phyloP scores from a whole-genome alignment of 805 yeast genomes.

The Nakazawaea ishiwadae region DNA sequence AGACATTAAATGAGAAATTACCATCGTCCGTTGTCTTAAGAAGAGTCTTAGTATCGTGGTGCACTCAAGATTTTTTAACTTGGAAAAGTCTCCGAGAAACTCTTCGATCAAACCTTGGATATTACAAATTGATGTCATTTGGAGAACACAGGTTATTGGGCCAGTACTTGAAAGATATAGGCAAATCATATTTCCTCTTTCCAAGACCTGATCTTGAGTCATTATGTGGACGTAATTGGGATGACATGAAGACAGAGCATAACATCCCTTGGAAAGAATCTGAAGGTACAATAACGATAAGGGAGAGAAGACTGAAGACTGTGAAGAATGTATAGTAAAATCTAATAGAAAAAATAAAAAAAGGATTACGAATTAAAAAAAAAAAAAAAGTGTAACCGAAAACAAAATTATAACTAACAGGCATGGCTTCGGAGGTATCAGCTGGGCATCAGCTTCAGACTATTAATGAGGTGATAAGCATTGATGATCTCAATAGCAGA shows the following conservation, averaged over 20 bases:
- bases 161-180: slow-evolving; percentile 29
- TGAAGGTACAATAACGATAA: slow-evolving; percentile 24
- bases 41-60: slow-evolving; percentile 21
- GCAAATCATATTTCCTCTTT: slow-evolving; percentile 35
- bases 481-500: slow-evolving; percentile 37
- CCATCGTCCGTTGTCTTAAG: slow-evolving; percentile 15
- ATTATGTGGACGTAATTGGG: slow-evolving; percentile 26
- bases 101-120: slow-evolving; percentile 13
- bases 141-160: slow-evolving; percentile 31
- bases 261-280: slow-evolving; percentile 31
- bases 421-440: background rate
- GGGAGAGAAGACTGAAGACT: no score
- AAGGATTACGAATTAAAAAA: no score
- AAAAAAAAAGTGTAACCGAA: background rate
- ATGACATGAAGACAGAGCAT: slow-evolving; percentile 20
- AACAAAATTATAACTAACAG: background rate
- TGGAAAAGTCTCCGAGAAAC: slow-evolving; percentile 26
- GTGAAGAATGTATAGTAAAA: no score
- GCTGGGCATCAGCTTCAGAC: slow-evolving; percentile 9
- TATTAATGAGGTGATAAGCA: slow-evolving; percentile 21
- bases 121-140: slow-evolving; percentile 33
- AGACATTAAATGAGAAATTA: slow-evolving; percentile 26
- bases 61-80: slow-evolving; percentile 25
- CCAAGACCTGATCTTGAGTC: slow-evolving; percentile 22
- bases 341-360: no score